Base-by-base conservation (phyloP, 1,139 yeast species). In the Suhomyces taliae region DNA sequence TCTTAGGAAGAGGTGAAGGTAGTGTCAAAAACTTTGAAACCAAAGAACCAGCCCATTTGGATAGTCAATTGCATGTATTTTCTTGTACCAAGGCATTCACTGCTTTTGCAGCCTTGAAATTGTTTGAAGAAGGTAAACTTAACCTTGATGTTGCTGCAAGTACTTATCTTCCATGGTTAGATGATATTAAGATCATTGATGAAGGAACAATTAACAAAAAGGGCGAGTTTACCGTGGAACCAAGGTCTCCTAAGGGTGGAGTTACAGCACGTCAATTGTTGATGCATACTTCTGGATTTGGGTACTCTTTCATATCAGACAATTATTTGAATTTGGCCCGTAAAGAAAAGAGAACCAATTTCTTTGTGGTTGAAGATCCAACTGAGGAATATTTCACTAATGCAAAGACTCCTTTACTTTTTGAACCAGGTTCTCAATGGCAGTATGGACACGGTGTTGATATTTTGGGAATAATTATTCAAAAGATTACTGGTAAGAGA, bases 381-480 rank as follows among this genome's bases (percentile, higher is more conserved):
- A 54, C 65, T 4, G 48, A 49, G 45, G 63, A 60, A 15, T 60
- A 63, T 31, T 72, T 71, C 50, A 50, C 60, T 36, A 60, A 64
- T 37, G 56, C 60, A 3, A 61, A 65, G 49, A 61, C 61, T 45
- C 85, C 85, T 0, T 65, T 81, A 42, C 48, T 71, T 4, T 70
- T 67, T 48, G 83, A 81, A 54, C 86, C 86, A 1, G 85, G 85
- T 2, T 60, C 78, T 0, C 54, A 61, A 8, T 81, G 81, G 76
- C 58, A 60, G 44, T 81, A 81, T 56, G 85, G 86, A 15, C 70
- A 71, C 44, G 69, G 73, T 44, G 64, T 71, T 34, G 86, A 81
- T 54, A 78, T 83, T 82, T 73, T 78, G 6, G 84, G 85, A 2
- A 61, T 69, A 33, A 66, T 78, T 1, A 62, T 81, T 27, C 70